Base-by-base conservation (phyloP, 192 early-diverging fungal genomes). In the Jimgerdemannia lactiflua region DNA sequence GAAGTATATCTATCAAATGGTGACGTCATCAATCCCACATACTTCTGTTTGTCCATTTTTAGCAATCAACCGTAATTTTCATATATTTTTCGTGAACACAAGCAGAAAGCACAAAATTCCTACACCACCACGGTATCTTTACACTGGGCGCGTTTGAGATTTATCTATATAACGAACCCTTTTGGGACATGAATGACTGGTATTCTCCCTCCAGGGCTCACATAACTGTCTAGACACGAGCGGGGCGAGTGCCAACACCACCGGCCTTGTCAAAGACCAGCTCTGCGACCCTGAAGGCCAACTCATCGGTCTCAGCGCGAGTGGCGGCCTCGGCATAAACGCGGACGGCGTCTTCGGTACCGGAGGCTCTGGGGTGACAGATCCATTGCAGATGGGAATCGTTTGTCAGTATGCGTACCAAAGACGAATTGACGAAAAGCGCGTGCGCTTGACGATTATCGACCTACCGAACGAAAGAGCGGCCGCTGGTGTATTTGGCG, bases 321-420 rank as follows among this genome's bases (percentile, higher is more conserved):
- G 97, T 97, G 49, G 94, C 95, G 20, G 98, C 98, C 84, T 99
- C 98, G 43, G 98, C 97, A 78, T 99, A 99, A 14, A 99, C 96
- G 68, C 98, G 94, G 19, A 99, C 98, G 10, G 96, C 94, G 78
- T 99, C 98, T 81, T 99, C 98, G 39, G 98, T 99, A 43, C 98
- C 98, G 11, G 96, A 98, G 19, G 98, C 96, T 72, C 92, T 92
- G 73, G 41, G 70, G 6, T 43, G 20, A 81, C 59, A 39, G 17
- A 7, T 14, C 73, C 4, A 71, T 19, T 65, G 29, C 29, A 29
- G 29, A 29, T 29, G 29, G 29, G 29, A 29, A 42, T 44, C 20
- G 40, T 39, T 40, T 29, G 10, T 18, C 49, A 44, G 39, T 41
- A 39, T 43, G n/a, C 64, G 10, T 69, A 75, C 42, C 29, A 43